Percentiles rank a stretch among this genome's conserved stretches.
These are phyloP conservation scores for Penicillium concentricum DNA, from an alignment of 2,329 filamentous ascomycete genomes.

Conservation along the genomic window DNA sequence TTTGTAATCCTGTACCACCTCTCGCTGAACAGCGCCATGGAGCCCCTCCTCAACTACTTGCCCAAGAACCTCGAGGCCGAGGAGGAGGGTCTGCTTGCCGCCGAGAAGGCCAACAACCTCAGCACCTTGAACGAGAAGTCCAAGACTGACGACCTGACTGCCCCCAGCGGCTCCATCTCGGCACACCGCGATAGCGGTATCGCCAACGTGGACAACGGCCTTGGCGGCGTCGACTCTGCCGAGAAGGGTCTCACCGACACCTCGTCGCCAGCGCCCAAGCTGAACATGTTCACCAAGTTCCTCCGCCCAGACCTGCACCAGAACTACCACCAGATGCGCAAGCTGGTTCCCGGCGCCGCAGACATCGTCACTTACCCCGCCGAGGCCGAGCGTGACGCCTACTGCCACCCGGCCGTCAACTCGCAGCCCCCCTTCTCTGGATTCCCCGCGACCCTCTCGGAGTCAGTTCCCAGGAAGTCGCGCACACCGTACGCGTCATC, in stretches of 20 bases:
- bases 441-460: slow-evolving; percentile 74
- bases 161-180: slow-evolving; percentile 9
- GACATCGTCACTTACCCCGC: slow-evolving; percentile 60
- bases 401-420: slow-evolving; percentile 69
- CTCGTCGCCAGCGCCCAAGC: slow-evolving; percentile 29
- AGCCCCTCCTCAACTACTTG: slow-evolving; percentile 74
- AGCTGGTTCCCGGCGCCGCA: slow-evolving; percentile 60
- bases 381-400: slow-evolving; percentile 65
- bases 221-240: slow-evolving; percentile 32
- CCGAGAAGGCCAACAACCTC: slow-evolving; percentile 21
- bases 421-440: slow-evolving; percentile 72
- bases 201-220: slow-evolving; percentile 31
- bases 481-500: slow-evolving; percentile 68
- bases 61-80: slow-evolving; percentile 69
- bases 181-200: slow-evolving; percentile 25
- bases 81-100: slow-evolving; percentile 49
- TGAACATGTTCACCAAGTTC: slow-evolving; percentile 52
- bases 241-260: slow-evolving; percentile 36
- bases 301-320: slow-evolving; percentile 75
- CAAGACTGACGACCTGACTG: not conserved
- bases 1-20: slow-evolving; percentile 76
- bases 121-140: not conserved
- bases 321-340: slow-evolving; percentile 69
- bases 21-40: slow-evolving; percentile 67
- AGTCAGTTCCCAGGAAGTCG: slow-evolving; percentile 73